Percentiles rank a stretch among this genome's conserved stretches.
Conservation (phyloP, 176 grass and related monocot genomes). For the Rhynchospora breviuscula region DNA sequence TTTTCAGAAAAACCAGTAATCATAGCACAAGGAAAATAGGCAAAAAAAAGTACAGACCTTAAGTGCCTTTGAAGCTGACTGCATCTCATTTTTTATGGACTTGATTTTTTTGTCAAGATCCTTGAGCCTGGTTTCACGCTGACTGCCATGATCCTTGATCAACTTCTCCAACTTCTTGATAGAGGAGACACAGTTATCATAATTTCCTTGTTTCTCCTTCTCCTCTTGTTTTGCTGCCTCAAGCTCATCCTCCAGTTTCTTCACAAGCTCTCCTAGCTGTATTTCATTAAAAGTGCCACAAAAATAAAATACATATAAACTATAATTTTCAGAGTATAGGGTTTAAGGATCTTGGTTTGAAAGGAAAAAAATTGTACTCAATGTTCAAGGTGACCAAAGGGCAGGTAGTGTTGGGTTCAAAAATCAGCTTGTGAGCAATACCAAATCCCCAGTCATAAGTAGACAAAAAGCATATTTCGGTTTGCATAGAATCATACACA, state of each 20-base stretch:
- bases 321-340: neutral
- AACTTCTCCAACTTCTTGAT: constrained; percentile 70
- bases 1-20: neutral
- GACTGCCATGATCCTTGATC: constrained; percentile 71
- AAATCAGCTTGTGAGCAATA: neutral
- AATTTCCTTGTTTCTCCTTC: constrained; percentile 55
- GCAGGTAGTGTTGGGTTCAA: neutral
- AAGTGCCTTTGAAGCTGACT: constrained; percentile 69
- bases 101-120: constrained; percentile 78
- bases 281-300: neutral
- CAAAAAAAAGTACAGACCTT: constrained; percentile 54
- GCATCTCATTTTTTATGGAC: constrained; percentile 78
- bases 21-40: neutral
- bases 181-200: constrained; percentile 47
- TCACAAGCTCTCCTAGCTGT: constrained; percentile 80
- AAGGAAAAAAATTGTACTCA: neutral
- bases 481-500: neutral
- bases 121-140: constrained; percentile 84
- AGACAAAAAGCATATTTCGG: neutral
- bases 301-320: neutral
- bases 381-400: neutral
- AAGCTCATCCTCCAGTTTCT: constrained; percentile 78
- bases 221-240: constrained; percentile 53
- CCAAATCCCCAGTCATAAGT: neutral
- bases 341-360: neutral